Evolutionary conservation across 139 green algal species (phyloP).

Genomic region (Protoeuglena noctilucae): DNA sequence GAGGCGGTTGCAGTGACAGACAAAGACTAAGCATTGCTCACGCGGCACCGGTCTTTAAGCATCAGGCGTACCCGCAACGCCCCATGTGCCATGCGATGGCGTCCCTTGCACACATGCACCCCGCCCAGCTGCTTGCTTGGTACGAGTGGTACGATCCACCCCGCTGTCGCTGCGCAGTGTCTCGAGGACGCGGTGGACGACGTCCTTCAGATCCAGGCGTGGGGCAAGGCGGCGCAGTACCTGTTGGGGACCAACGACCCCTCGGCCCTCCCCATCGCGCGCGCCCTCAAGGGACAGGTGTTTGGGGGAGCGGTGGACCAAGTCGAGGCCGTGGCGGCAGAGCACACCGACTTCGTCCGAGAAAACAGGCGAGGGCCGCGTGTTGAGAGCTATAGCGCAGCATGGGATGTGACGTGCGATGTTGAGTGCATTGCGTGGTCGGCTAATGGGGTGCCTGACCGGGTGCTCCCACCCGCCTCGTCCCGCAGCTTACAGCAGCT

Average conservation of each 20-base stretch:
- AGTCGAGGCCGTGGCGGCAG: constrained; percentile 21
- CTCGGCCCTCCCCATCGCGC: constrained; percentile 8
- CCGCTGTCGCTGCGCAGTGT: constrained; percentile 25
- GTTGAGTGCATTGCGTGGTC: background rate
- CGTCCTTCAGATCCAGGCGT: constrained; percentile 56
- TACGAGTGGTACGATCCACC: too few species aligned
- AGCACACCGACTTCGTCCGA: constrained; percentile 58
- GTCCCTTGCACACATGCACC: constrained; percentile 3
- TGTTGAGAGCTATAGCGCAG: background rate
- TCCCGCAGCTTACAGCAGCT: too few species aligned
- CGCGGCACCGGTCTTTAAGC: background rate
- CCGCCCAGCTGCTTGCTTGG: constrained; percentile 17
- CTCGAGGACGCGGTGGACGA: constrained; percentile 33
- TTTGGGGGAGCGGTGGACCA: constrained; percentile 6
- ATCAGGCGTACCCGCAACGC: background rate
- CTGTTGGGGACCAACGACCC: constrained; percentile 19
- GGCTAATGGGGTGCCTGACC: too few species aligned
- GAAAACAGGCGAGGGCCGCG: constrained; percentile 33
- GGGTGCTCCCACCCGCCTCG: too few species aligned
- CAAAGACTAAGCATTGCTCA: background rate
- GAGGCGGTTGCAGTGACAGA: constrained; percentile 6
- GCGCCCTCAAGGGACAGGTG: constrained; percentile 8
- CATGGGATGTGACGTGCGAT: background rate
- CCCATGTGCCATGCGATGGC: background rate
- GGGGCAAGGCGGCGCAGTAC: constrained; percentile 37